Evolutionary conservation across 495 filamentous ascomycete species (phyloP).

Genomic region (Physcia stellaris): DNA sequence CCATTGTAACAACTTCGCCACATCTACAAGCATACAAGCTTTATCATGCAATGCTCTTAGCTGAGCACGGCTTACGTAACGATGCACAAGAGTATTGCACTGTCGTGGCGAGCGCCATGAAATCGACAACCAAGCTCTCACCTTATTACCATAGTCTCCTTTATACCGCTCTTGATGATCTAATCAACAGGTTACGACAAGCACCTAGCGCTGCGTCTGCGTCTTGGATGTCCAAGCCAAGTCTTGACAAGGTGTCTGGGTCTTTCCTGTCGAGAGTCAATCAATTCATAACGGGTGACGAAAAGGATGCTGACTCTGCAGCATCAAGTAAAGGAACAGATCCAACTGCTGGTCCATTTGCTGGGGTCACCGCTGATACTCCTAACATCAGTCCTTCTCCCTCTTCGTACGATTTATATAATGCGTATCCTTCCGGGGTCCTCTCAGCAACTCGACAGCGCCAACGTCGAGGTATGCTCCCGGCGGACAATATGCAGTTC

Average conservation of each 20-base stretch:
- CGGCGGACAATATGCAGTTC: constrained; percentile 5
- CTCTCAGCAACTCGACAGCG: constrained; percentile 20
- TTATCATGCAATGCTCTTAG: constrained; percentile 67
- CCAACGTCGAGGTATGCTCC: constrained; percentile 51
- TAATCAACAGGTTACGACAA: constrained; percentile 68
- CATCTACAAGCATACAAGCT: constrained; percentile 85
- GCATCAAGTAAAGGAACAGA: constrained; percentile 43
- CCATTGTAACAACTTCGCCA: constrained; percentile 45
- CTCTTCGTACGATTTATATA: constrained; percentile 66
- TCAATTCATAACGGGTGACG: constrained; percentile 88
- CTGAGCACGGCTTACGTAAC: constrained; percentile 64
- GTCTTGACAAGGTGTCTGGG: constrained; percentile 83
- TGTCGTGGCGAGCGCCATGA: constrained; percentile 63
- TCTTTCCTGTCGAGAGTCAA: constrained; percentile 83
- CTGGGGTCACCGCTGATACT: constrained; percentile 60
- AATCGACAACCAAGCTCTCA: constrained; percentile 66
- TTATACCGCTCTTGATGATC: constrained; percentile 64
- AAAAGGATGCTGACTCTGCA: constrained; percentile 47
- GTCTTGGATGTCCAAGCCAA: constrained; percentile 84
- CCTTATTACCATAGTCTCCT: constrained; percentile 70
- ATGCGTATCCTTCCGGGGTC: constrained; percentile 32
- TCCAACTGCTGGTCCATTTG: constrained; percentile 62
- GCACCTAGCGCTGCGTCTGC: constrained; percentile 57
- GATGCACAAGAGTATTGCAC: constrained; percentile 91
- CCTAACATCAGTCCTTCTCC: constrained; percentile 72